These are phyloP conservation scores for Penicillium dipodomyicola DNA, from an alignment of 495 filamentous ascomycete genomes.

Conservation along the genomic window DNA sequence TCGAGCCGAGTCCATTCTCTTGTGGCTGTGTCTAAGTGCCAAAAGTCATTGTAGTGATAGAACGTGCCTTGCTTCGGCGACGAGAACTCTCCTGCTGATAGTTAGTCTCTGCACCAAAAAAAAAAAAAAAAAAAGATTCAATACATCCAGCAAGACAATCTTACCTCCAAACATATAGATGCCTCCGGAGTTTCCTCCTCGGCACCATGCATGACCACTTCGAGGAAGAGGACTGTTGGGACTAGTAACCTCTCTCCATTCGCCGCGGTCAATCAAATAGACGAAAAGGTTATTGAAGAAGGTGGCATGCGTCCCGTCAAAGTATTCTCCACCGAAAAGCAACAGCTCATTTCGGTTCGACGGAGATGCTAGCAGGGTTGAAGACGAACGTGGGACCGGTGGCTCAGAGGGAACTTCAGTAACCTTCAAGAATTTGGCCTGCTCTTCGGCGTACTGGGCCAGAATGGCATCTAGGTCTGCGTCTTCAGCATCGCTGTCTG, in stretches of 20 bases:
- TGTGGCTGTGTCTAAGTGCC: slow-evolving; percentile 76
- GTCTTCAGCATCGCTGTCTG: slow-evolving; percentile 82
- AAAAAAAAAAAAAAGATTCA: slow-evolving; percentile 48
- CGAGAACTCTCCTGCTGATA: slow-evolving; percentile 53
- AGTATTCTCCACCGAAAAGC: slow-evolving; percentile 81
- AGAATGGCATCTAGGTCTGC: slow-evolving; percentile 97
- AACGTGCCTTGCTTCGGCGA: slow-evolving; percentile 96
- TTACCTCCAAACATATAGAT: slow-evolving; percentile 87
- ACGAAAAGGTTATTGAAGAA: slow-evolving; percentile 79
- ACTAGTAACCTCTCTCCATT: slow-evolving; percentile 84
- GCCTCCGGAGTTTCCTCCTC: slow-evolving; percentile 79
- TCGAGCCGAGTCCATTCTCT: slow-evolving; percentile 91
- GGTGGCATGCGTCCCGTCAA: slow-evolving; percentile 58
- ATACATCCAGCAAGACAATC: slow-evolving; percentile 6
- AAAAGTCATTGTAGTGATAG: slow-evolving; percentile 99
- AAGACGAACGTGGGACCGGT: slow-evolving; percentile 72
- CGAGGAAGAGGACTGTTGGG: slow-evolving; percentile 90
- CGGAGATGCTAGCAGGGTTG: slow-evolving; percentile 79
- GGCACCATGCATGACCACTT: slow-evolving; percentile 88
- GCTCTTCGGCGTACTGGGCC: slow-evolving; percentile 77
- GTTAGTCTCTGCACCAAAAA: slow-evolving; percentile 30
- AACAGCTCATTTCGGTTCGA: slow-evolving; percentile 85
- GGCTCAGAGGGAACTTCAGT: slow-evolving; percentile 76
- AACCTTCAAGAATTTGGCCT: slow-evolving; percentile 90
- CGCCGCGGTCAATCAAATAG: slow-evolving; percentile 79